phyloP scores from a whole-genome alignment of 2,329 filamentous ascomycete genomes.

The Apiospora rasikravindrae region DNA sequence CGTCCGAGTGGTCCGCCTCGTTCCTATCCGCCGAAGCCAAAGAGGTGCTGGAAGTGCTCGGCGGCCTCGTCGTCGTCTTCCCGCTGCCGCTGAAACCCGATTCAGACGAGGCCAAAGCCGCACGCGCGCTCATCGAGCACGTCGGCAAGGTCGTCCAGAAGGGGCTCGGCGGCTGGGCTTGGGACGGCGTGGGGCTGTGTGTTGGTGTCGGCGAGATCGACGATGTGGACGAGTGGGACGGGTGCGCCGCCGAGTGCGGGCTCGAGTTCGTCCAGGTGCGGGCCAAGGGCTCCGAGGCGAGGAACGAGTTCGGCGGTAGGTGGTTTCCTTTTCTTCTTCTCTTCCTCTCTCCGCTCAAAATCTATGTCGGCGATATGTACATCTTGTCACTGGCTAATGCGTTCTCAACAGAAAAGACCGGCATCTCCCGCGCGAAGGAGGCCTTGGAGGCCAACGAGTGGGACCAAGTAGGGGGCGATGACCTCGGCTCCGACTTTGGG shows the following conservation, averaged over 20 bases:
- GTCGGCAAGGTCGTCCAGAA: slow-evolving; percentile 61
- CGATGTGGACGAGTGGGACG: slow-evolving; percentile 65
- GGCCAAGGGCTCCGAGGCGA: slow-evolving; percentile 42
- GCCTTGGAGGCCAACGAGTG: slow-evolving; percentile 72
- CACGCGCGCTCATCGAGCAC: slow-evolving; percentile 52
- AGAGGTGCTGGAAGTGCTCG: slow-evolving; percentile 67
- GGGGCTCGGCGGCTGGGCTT: slow-evolving; percentile 64
- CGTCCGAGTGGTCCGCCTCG: slow-evolving; percentile 59
- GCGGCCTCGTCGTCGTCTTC: slow-evolving; percentile 63
- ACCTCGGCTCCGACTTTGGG: slow-evolving; percentile 41
- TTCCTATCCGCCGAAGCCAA: slow-evolving; percentile 66
- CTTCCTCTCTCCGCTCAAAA: neutral
- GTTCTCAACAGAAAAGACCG: slow-evolving; percentile 57
- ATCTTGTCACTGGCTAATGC: neutral
- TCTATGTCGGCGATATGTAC: neutral
- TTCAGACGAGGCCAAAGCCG: slow-evolving; percentile 31
- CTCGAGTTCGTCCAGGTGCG: slow-evolving; percentile 68
- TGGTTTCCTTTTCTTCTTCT: neutral
- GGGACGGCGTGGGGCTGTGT: slow-evolving; percentile 68
- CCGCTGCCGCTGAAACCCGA: slow-evolving; percentile 42
- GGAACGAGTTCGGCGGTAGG: slow-evolving; percentile 65
- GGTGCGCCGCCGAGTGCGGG: slow-evolving; percentile 59
- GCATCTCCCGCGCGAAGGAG: slow-evolving; percentile 63
- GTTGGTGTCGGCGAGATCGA: slow-evolving; percentile 57
- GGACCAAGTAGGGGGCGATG: slow-evolving; percentile 45